Evolutionary conservation across 257 asterid genomes (phyloP), one percentile per base, ranked within the genome.

Genomic region (Echium plantagineum): DNA sequence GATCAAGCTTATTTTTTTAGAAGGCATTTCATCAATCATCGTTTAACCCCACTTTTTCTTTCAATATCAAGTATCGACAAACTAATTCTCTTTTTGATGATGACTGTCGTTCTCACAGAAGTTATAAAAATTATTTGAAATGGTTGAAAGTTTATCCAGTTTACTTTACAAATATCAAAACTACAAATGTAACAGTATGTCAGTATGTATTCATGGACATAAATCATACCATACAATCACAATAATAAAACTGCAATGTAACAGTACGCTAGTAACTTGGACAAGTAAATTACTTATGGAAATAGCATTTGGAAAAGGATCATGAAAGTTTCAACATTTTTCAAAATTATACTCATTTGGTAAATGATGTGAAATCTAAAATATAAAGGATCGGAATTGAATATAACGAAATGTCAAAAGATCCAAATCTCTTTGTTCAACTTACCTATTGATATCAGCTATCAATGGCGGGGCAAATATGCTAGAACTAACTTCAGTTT

Each of bases 401-500:
- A 10, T 42, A 42, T 13, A 42, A 42, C 49, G 12, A n/a, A 20
- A n/a, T n/a, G n/a, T 6, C 57, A 1, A 53, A n/a, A n/a, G 1
- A 16, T 52, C 9, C 21, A 52, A 52, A 52, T 52, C 19, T 52
- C 19, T 17, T 13, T 56, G 4, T 13, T 16, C n/a, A 13, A 21
- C 54, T 72, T 75, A 93, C 99, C 96, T 84, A 85, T 93, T 93
- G 69, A 93, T 89, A 81, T 93, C 99, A 20, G 97, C 96, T 62
- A 93, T 71, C 79, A 93, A 74, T 1, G 99, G 99, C 42, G 99
- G 58, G 0, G 97, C 94, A 69, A 89, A 93, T 64, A 93, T 76
- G 78, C 99, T 93, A 63, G 99, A 86, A 77, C 97, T 93, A 73
- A 93, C 96, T 86, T 93, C 99, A 60, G 89, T 69, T 81, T 93